Evolutionary conservation across 768 basidiomycete genomes (phyloP).

Genomic region (Lentinula sp.): DNA sequence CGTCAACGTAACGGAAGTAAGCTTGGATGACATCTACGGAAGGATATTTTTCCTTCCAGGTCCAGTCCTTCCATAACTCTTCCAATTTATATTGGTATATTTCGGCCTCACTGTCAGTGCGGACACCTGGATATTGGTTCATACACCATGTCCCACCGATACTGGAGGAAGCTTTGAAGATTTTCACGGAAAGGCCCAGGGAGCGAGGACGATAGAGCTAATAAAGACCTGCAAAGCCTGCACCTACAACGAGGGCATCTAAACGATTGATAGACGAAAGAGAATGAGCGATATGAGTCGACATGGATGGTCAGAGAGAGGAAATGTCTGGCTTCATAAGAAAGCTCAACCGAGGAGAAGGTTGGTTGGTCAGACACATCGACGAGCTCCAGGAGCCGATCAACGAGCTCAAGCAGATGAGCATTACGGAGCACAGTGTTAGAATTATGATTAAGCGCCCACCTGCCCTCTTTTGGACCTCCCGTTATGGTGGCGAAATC

Average conservation of each 20-base stretch:
- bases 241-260: slow-evolving; percentile 19
- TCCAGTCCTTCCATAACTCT: slow-evolving; percentile 21
- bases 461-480: neutral
- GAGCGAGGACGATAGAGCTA: neutral
- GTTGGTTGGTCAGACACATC: no score
- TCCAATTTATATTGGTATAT: slow-evolving; percentile 17
- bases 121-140: slow-evolving; percentile 21
- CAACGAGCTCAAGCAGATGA: no score
- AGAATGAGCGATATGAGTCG: no score
- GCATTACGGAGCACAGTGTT: no score
- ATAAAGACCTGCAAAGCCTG: slow-evolving; percentile 19
- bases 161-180: slow-evolving; percentile 10
- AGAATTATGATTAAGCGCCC: neutral
- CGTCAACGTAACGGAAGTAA: slow-evolving; percentile 18
- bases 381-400: no score
- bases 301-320: no score
- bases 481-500: neutral
- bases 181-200: neutral
- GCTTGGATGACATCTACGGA: slow-evolving; percentile 12
- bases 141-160: slow-evolving; percentile 19
- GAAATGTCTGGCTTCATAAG: no score
- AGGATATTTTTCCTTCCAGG: neutral
- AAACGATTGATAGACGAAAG: neutral
- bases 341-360: no score
- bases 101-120: slow-evolving; percentile 17